Conservation (phyloP, 495 filamentous ascomycete species). For the Neurospora africana region DNA sequence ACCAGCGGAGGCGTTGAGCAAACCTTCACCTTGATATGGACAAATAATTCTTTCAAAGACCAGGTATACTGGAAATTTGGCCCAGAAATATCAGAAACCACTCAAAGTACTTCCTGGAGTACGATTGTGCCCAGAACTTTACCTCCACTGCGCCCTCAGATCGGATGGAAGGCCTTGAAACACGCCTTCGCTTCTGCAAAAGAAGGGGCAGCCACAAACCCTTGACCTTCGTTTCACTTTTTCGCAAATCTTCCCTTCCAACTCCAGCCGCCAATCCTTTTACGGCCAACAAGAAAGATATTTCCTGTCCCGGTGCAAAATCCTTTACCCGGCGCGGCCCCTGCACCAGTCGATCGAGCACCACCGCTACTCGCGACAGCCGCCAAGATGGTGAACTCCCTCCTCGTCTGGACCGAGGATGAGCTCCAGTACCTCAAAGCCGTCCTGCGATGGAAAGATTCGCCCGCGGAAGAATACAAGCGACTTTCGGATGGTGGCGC, state of each 20-base stretch:
- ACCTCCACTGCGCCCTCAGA: not conserved
- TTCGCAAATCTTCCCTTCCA: not conserved
- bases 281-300: not conserved
- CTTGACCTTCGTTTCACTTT: not conserved
- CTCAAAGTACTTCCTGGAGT: not conserved
- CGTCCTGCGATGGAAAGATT: conserved; percentile 31
- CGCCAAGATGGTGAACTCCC: conserved; percentile 18
- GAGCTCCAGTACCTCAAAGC: conserved; percentile 34
- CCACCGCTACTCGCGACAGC: not conserved
- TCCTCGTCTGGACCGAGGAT: conserved; percentile 27
- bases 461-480: conserved; percentile 3
- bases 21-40: not conserved
- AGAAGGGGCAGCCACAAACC: not conserved
- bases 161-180: not conserved
- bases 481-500: conserved; percentile 1
- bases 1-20: not conserved
- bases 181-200: not conserved
- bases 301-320: not conserved
- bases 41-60: not conserved
- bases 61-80: not conserved
- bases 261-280: not conserved
- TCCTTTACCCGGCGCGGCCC: not conserved
- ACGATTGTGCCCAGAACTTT: not conserved
- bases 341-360: not conserved
- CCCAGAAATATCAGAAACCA: not conserved